Evolutionary conservation across 495 filamentous ascomycete genomes (phyloP).

Genomic region (Talaromyces proteolyticus): DNA sequence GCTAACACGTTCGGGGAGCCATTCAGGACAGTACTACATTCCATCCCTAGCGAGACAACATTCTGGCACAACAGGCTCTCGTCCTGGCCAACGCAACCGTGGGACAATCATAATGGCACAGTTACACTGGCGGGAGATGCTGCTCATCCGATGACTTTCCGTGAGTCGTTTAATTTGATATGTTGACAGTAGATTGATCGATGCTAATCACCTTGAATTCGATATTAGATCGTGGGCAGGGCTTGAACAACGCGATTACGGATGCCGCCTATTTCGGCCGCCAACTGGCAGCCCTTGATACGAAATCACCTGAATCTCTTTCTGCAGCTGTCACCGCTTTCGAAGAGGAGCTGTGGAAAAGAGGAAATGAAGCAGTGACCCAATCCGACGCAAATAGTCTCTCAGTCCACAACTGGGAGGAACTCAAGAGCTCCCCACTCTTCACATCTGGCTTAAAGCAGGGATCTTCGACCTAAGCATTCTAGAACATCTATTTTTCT

Average conservation of each 20-base stretch:
- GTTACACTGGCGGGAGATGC: constrained; percentile 46
- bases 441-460: neutral
- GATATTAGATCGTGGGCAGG: constrained; percentile 30
- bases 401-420: neutral
- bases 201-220: neutral
- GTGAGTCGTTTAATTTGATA: neutral
- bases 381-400: neutral
- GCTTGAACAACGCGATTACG: constrained; percentile 39
- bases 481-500: no score
- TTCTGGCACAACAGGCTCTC: constrained; percentile 6
- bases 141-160: constrained; percentile 35
- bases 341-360: neutral
- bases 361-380: neutral
- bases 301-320: neutral
- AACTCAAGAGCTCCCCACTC: neutral
- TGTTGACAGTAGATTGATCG: neutral
- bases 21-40: neutral
- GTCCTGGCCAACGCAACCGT: constrained; percentile 3
- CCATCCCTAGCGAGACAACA: neutral
- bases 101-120: constrained; percentile 28
- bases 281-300: neutral
- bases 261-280: constrained; percentile 25
- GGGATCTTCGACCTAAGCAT: neutral
- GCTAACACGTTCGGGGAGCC: neutral
- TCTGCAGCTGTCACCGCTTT: neutral